Evolutionary conservation across 306 rosid species (phyloP).

Genomic region (Lathyrus aphaca): DNA sequence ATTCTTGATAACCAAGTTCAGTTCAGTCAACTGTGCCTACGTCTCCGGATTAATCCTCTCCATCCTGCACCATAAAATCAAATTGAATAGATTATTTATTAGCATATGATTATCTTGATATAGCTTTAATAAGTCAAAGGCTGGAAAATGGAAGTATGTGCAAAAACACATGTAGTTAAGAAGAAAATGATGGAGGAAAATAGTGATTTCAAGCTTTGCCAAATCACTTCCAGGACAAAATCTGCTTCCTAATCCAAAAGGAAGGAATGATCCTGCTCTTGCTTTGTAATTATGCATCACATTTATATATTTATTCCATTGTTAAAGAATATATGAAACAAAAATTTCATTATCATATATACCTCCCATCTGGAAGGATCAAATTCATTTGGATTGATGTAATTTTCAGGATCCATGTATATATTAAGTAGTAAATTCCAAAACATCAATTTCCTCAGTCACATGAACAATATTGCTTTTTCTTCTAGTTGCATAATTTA

Average conservation of each 20-base stretch:
- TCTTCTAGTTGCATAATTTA: not conserved
- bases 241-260: slow-evolving; percentile 68
- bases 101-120: not conserved
- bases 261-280: slow-evolving; percentile 62
- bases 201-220: slow-evolving; percentile 59
- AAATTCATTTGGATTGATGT: slow-evolving; percentile 52
- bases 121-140: slow-evolving; percentile 1
- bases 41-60: slow-evolving; percentile 51
- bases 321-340: not conserved
- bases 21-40: not conserved
- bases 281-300: slow-evolving; percentile 51
- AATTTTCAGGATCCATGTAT: slow-evolving; percentile 62
- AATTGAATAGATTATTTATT: not conserved
- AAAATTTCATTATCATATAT: slow-evolving; percentile 12
- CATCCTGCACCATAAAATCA: slow-evolving; percentile 44
- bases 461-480: not conserved
- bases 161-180: slow-evolving; percentile 59
- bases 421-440: not conserved
- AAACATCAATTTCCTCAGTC: slow-evolving; percentile 7
- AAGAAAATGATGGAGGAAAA: slow-evolving; percentile 70
- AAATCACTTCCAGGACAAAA: slow-evolving; percentile 65
- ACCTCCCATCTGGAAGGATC: slow-evolving; percentile 77
- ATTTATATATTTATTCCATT: not conserved
- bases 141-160: not conserved
- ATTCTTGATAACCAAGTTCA: not conserved